phyloP scores from a whole-genome alignment of 805 yeast genomes.

The Metschnikowia borealis region DNA sequence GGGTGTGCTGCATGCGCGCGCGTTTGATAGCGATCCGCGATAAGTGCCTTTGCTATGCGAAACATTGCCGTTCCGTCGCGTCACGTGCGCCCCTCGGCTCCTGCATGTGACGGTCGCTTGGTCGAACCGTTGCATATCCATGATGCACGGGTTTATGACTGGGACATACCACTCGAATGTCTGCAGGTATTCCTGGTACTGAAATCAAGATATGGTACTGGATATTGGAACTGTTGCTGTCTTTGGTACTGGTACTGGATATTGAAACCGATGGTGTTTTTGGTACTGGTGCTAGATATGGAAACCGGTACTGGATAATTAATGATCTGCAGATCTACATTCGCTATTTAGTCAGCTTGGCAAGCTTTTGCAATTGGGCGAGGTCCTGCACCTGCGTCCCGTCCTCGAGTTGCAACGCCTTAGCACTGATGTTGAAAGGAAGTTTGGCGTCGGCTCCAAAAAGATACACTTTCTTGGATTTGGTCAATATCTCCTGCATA shows the following conservation, averaged over 20 bases:
- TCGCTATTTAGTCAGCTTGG: neutral
- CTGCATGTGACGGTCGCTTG: too few species aligned
- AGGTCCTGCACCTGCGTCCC: neutral
- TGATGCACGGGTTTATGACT: too few species aligned
- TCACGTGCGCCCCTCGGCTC: neutral
- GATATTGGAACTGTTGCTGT: too few species aligned
- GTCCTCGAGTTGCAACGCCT: slow-evolving; percentile 4
- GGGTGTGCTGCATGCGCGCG: slow-evolving; percentile 2
- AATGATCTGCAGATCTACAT: too few species aligned
- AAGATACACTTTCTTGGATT: slow-evolving; percentile 7
- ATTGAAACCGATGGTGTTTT: too few species aligned
- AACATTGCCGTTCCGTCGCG: neutral
- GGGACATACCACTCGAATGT: too few species aligned
- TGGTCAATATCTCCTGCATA: slow-evolving; percentile 2
- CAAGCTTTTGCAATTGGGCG: neutral
- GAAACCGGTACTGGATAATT: too few species aligned
- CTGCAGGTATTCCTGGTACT: too few species aligned
- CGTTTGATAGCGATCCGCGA: slow-evolving; percentile 3
- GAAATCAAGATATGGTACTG: too few species aligned
- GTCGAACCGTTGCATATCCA: too few species aligned
- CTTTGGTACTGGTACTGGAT: too few species aligned
- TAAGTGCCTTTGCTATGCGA: slow-evolving; percentile 4
- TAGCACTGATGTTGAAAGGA: slow-evolving; percentile 7
- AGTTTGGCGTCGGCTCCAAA: slow-evolving; percentile 6
- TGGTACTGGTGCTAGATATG: too few species aligned